Base-by-base conservation (phyloP, 208 protist genomes). In the Giardia muris region DNA sequence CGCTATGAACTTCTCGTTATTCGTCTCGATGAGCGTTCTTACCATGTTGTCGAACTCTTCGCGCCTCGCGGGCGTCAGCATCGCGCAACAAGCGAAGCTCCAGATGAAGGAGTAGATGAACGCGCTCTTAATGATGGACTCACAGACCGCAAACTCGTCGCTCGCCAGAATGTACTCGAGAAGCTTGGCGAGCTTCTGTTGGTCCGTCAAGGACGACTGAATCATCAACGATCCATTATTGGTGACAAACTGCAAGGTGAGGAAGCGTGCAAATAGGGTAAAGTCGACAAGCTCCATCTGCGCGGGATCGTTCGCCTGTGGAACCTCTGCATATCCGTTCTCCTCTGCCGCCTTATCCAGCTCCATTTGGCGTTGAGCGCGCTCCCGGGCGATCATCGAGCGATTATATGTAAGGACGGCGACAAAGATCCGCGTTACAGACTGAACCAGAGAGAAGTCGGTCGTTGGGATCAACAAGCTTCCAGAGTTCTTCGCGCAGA, bases 61-160 rank as follows among this genome's bases (percentile, higher is more conserved):
- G 95, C 97, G 96, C 1, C 86, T 46, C 45, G 57, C 86, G 1
- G 4, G 57, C 19, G 30, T 90, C 89, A 95, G 95, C 89, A 96
- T 95, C 10, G 98, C 94, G 94, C 98, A 98, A 87, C 96, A 96
- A 89, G 97, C 98, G 86, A 99, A 93, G 22, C 96, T 96, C 98
- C 98, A 99, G 45, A 98, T 95, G 92, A 97, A 97, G 0, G 95
- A 96, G 93, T 98, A 99, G 67, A 96, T 94, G 92, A 90, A 92
- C 44, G n/a, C 3, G 39, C 93, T 87, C 43, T 90, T 90, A 47
- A 90, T 90, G 1, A 90, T 2, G 2, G 46, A 48, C 48, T 90
- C 2, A 39, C n/a, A 4, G 1, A 1, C 1, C n/a, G n/a, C 4
- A 2, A 89, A 89, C 86, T 89, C 86, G 22, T 89, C 86, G 42